Evolutionary conservation across 179 eudicot genomes (phyloP).

Genomic region (Pouteria campechiana): DNA sequence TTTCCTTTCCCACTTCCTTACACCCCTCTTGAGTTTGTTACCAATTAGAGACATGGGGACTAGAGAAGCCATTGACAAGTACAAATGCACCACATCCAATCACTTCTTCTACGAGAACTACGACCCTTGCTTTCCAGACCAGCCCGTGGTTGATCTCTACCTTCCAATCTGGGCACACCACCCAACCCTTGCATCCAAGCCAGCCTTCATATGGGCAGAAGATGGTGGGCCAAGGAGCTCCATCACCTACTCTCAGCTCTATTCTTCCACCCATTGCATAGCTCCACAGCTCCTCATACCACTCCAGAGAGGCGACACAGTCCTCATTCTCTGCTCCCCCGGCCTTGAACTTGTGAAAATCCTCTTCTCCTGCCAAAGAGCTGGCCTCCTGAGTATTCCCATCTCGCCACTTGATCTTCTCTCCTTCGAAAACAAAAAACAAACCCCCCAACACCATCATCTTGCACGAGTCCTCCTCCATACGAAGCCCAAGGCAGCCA

Average conservation of each 20-base stretch:
- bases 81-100: too few species aligned
- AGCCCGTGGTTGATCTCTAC: conserved; percentile 38
- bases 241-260: conserved; percentile 27
- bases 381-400: conserved; percentile 24
- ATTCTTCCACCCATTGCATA: conserved; percentile 18
- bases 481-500: conserved; percentile 31
- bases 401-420: conserved; percentile 19
- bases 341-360: conserved; percentile 36
- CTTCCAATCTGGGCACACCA: conserved; percentile 37
- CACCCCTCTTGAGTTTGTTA: too few species aligned
- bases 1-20: too few species aligned
- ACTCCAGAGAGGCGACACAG: conserved; percentile 21
- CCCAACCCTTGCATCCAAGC: conserved; percentile 28
- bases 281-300: conserved; percentile 13
- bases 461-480: conserved; percentile 29
- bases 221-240: conserved; percentile 7
- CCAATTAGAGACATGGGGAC: too few species aligned
- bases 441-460: conserved; percentile 22
- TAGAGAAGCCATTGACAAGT: too few species aligned
- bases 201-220: conserved; percentile 39
- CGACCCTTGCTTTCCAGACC: conserved; percentile 39
- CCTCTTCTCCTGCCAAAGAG: conserved; percentile 34
- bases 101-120: conserved; percentile 36
- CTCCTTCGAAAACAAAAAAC: conserved; percentile 5
- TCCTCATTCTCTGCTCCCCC: conserved; percentile 20